Evolutionary conservation across 208 protist genomes (phyloP).

Genomic region (Novymonas esmeraldas): DNA sequence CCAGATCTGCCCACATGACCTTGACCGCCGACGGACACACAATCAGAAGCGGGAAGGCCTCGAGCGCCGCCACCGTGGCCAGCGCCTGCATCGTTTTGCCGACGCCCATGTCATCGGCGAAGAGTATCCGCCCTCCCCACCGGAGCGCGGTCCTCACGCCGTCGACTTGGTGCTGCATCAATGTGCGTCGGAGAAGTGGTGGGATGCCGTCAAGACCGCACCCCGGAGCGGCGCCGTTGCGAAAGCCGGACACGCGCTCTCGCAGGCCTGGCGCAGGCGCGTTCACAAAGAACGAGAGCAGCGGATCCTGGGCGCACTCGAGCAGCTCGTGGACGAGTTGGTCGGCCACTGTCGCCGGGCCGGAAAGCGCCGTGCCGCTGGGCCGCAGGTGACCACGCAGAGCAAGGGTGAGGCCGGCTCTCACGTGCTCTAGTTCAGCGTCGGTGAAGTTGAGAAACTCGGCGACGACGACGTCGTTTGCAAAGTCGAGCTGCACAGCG

Average conservation of each 20-base stretch:
- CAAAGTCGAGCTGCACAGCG: slow-evolving; percentile 56
- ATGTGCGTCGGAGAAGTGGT: slow-evolving; percentile 9
- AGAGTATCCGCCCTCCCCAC: slow-evolving; percentile 51
- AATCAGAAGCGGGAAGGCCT: slow-evolving; percentile 70
- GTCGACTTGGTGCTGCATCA: slow-evolving; percentile 71
- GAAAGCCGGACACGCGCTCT: background rate
- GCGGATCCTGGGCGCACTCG: slow-evolving; percentile 19
- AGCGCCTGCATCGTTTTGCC: slow-evolving; percentile 83
- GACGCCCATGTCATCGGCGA: slow-evolving; percentile 89
- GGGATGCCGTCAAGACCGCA: slow-evolving; percentile 22
- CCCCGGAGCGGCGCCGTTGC: background rate
- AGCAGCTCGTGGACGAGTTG: slow-evolving; percentile 34
- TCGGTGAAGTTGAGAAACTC: slow-evolving; percentile 33
- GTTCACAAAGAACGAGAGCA: slow-evolving; percentile 31
- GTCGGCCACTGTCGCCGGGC: slow-evolving; percentile 29
- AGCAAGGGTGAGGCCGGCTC: slow-evolving; percentile 25
- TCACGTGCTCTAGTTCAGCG: slow-evolving; percentile 7
- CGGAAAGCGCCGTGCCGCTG: background rate
- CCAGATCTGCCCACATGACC: slow-evolving; percentile 78
- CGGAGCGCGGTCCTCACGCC: slow-evolving; percentile 54
- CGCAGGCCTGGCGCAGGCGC: slow-evolving; percentile 10
- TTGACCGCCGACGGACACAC: slow-evolving; percentile 80
- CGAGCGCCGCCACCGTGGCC: slow-evolving; percentile 57
- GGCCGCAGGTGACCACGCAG: slow-evolving; percentile 13
- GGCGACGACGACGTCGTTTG: slow-evolving; percentile 8